phyloP scores from a whole-genome alignment of 1,139 yeast genomes.

The Candida neerlandica region DNA sequence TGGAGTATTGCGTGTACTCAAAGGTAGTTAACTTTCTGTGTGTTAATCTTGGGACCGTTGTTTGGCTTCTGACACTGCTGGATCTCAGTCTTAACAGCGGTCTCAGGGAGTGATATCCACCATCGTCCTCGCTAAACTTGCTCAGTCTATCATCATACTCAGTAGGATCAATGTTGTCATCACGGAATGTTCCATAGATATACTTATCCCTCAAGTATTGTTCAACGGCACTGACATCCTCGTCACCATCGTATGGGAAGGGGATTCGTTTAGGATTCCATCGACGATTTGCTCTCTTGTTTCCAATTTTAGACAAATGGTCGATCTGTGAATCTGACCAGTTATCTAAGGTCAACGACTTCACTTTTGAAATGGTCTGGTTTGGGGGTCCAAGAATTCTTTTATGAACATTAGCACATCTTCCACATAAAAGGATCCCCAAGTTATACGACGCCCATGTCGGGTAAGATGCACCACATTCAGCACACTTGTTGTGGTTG shows the following conservation, averaged over 20 bases:
- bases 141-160: slow-evolving; percentile 28
- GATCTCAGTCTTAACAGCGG: slow-evolving; percentile 26
- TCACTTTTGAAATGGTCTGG: slow-evolving; percentile 59
- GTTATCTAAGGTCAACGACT: slow-evolving; percentile 79
- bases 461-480: slow-evolving; percentile 66
- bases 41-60: slow-evolving; percentile 34
- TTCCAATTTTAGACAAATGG: slow-evolving; percentile 62
- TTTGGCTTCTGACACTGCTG: slow-evolving; percentile 20
- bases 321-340: slow-evolving; percentile 70
- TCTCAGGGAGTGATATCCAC: slow-evolving; percentile 7
- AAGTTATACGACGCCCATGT: slow-evolving; percentile 54
- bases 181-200: slow-evolving; percentile 46
- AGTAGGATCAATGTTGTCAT: slow-evolving; percentile 28
- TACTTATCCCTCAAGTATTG: slow-evolving; percentile 58
- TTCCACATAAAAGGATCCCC: slow-evolving; percentile 73
- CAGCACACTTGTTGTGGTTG: slow-evolving; percentile 69
- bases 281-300: slow-evolving; percentile 59
- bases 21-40: slow-evolving; percentile 47
- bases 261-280: slow-evolving; percentile 68
- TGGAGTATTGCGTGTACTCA: slow-evolving; percentile 44
- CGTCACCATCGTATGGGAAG: slow-evolving; percentile 72
- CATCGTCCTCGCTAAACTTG: slow-evolving; percentile 16
- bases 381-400: slow-evolving; percentile 60
- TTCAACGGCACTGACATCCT: slow-evolving; percentile 50
- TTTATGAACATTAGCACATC: slow-evolving; percentile 80